These are phyloP conservation scores for Carex arenaria DNA, from an alignment of 202 grass and related monocot species.

Conservation along the genomic window DNA sequence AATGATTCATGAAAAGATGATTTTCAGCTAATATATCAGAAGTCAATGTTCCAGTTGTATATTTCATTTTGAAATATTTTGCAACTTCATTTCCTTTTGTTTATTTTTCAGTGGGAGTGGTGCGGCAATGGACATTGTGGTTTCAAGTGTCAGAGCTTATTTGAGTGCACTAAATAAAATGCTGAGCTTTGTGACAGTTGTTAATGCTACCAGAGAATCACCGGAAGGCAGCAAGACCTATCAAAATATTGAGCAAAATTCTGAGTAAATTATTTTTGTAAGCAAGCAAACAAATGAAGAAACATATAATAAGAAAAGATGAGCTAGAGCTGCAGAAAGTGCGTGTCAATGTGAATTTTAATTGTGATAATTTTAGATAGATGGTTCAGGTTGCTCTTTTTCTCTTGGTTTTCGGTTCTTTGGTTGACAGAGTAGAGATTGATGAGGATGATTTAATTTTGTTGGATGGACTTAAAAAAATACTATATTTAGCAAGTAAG, in stretches of 20 bases:
- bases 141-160: constrained; percentile 82
- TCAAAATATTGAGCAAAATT: constrained; percentile 31
- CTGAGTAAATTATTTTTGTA: not conserved
- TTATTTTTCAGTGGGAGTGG: constrained; percentile 70
- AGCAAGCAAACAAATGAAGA: not conserved
- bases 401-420: not conserved
- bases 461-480: not conserved
- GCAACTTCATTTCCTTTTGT: not conserved
- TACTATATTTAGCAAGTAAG: not conserved
- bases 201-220: constrained; percentile 42
- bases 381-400: constrained; percentile 1
- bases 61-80: not conserved
- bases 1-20: not conserved
- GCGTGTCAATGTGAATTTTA: not conserved
- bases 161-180: constrained; percentile 84
- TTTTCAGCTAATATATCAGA: not conserved
- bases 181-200: constrained; percentile 56
- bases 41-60: not conserved
- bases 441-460: not conserved
- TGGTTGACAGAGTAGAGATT: not conserved
- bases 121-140: constrained; percentile 67
- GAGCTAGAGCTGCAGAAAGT: not conserved
- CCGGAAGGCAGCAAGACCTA: constrained; percentile 14
- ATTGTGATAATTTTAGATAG: not conserved
- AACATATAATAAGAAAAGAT: not conserved